These are phyloP conservation scores for Orbilia blumenaviensis DNA, from an alignment of 2,329 filamentous ascomycete genomes.

Conservation along the genomic window DNA sequence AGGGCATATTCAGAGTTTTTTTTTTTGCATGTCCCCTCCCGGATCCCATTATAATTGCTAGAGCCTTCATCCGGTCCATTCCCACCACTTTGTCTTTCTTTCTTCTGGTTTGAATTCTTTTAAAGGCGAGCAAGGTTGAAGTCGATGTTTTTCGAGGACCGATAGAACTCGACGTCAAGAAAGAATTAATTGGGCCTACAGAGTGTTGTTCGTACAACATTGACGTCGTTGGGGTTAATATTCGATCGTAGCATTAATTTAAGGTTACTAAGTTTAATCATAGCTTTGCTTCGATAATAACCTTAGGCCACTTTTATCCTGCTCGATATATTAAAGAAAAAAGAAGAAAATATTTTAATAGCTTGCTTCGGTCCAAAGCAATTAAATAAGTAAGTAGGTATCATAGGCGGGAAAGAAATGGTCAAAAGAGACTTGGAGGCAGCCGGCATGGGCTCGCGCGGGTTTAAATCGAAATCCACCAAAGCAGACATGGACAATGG, in stretches of 20 bases:
- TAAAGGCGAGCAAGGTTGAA: background rate
- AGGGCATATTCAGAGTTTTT: background rate
- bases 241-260: too few relatives aligned
- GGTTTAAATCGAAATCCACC: conserved; percentile 43
- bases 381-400: background rate
- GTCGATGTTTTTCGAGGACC: background rate
- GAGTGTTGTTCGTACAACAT: conserved; percentile 5
- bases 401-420: conserved; percentile 1
- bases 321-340: background rate
- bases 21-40: background rate
- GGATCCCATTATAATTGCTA: background rate
- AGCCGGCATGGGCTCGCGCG: conserved; percentile 29
- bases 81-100: background rate
- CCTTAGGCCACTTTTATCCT: background rate
- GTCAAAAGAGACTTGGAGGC: conserved; percentile 31
- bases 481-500: conserved; percentile 55
- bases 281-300: background rate
- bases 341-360: too few relatives aligned
- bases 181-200: background rate
- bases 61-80: background rate
- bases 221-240: background rate
- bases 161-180: too few relatives aligned
- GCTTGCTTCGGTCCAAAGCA: too few relatives aligned
- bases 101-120: background rate
- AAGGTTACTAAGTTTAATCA: background rate